These are phyloP conservation scores for Lepidium africanum DNA, from an alignment of 345 rosid species.

Conservation along the genomic window DNA sequence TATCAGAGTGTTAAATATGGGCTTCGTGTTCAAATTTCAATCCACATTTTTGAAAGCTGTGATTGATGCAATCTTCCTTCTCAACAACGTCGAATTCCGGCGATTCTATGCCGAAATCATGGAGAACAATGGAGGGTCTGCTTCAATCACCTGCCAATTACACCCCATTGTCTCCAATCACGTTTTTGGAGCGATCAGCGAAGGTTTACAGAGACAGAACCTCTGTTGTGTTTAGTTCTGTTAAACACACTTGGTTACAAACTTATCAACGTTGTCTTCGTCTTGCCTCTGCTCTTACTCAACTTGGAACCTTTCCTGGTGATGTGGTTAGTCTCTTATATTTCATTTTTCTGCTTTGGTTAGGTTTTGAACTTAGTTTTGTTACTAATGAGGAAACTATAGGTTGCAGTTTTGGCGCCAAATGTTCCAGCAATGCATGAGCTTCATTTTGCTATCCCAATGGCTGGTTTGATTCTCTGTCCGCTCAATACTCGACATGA, in stretches of 20 bases:
- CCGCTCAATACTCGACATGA: conserved; percentile 61
- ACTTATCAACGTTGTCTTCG: conserved; percentile 58
- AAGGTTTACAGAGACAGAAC: conserved; percentile 52
- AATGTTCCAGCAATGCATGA: conserved; percentile 79
- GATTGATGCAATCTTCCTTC: not conserved
- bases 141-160: conserved; percentile 53
- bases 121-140: conserved; percentile 57
- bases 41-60: not conserved
- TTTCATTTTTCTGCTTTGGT: not conserved
- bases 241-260: conserved; percentile 49
- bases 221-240: conserved; percentile 48
- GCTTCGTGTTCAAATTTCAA: conserved; percentile 6
- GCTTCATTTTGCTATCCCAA: conserved; percentile 80
- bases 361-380: not conserved
- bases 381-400: not conserved
- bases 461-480: conserved; percentile 72
- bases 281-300: conserved; percentile 65
- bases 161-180: conserved; percentile 59
- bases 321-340: conserved; percentile 49
- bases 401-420: conserved; percentile 64
- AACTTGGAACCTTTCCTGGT: conserved; percentile 47
- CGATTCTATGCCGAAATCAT: conserved; percentile 30
- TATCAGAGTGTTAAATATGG: conserved; percentile 2
- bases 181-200: conserved; percentile 67
- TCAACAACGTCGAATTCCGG: not conserved